These are phyloP conservation scores for Lentinula novae-zelandiae DNA, from an alignment of 1,284 basidiomycete species.

Conservation along the genomic window DNA sequence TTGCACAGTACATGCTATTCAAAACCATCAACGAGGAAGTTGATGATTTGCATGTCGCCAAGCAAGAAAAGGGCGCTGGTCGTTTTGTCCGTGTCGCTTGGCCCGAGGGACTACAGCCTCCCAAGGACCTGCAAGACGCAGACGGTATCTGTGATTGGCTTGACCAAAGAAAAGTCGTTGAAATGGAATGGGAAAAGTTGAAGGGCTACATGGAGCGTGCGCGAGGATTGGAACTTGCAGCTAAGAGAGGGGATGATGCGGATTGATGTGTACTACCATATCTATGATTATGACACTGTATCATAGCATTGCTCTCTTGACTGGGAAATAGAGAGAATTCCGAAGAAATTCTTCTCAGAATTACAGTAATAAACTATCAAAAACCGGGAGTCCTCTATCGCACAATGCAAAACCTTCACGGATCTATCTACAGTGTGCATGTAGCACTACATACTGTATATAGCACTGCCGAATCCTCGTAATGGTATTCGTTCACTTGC, in stretches of 20 bases:
- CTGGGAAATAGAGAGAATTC: too few species aligned
- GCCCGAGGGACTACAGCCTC: constrained; percentile 49
- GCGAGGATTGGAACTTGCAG: constrained; percentile 51
- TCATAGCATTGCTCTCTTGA: too few species aligned
- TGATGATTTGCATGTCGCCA: constrained; percentile 38
- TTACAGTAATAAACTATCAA: too few species aligned
- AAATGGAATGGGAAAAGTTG: constrained; percentile 63
- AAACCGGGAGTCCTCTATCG: too few species aligned
- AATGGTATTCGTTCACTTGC: background rate
- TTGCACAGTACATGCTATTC: constrained; percentile 54
- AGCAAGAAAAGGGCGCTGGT: constrained; percentile 27
- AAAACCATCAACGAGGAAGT: constrained; percentile 52
- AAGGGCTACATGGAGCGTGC: constrained; percentile 73
- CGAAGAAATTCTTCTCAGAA: too few species aligned
- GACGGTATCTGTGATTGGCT: constrained; percentile 82
- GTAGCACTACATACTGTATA: too few species aligned
- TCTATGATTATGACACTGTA: too few species aligned
- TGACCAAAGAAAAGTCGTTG: constrained; percentile 65
- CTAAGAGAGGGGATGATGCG: constrained; percentile 42
- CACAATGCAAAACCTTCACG: too few species aligned
- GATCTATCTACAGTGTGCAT: too few species aligned
- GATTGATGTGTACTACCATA: background rate
- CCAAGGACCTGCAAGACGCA: constrained; percentile 61
- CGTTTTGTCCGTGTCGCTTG: constrained; percentile 54
- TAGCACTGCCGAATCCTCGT: too few species aligned